phyloP scores from a whole-genome alignment of 1,284 basidiomycete species.

The Heterobasidion irregulare region DNA sequence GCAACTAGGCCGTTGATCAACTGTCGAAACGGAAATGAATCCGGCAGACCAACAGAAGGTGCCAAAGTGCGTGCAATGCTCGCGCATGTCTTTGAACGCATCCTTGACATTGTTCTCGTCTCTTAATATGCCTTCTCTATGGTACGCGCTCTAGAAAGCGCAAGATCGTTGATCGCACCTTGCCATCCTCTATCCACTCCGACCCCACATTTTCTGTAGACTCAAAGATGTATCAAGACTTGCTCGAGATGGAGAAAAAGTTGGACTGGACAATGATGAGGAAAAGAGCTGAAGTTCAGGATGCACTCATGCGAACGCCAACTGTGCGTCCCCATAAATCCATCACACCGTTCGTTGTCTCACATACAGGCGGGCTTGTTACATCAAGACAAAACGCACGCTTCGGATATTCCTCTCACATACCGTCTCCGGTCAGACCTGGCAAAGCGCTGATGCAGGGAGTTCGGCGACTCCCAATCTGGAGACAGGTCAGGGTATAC shows the following conservation, averaged over 20 bases:
- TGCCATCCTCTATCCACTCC: constrained; percentile 64
- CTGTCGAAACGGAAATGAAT: constrained; percentile 6
- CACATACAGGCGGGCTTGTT: not conserved
- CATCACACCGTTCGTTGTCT: not conserved
- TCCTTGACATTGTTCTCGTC: no score
- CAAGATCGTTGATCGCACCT: constrained; percentile 72
- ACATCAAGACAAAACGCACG: constrained; percentile 55
- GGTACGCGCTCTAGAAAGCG: constrained; percentile 44
- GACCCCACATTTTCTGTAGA: constrained; percentile 70
- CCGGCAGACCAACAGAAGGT: constrained; percentile 11
- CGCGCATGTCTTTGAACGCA: not conserved
- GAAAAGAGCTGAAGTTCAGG: constrained; percentile 86
- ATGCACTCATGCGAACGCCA: constrained; percentile 58
- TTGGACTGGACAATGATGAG: constrained; percentile 94
- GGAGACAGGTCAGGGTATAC: constrained; percentile 68
- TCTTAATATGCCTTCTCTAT: not conserved
- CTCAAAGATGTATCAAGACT: constrained; percentile 79
- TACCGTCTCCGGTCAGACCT: constrained; percentile 78
- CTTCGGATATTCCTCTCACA: constrained; percentile 87
- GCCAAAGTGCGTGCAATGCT: constrained; percentile 7
- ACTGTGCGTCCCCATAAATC: constrained; percentile 31
- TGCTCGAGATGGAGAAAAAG: constrained; percentile 85
- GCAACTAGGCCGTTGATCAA: no score
- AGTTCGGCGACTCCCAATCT: constrained; percentile 31
- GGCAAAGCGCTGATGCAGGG: constrained; percentile 51